A percentile compares a stretch with the other conserved stretches of the same genome.
phyloP scores from a whole-genome alignment of 768 basidiomycete species.

The Mycena chlorophos region DNA sequence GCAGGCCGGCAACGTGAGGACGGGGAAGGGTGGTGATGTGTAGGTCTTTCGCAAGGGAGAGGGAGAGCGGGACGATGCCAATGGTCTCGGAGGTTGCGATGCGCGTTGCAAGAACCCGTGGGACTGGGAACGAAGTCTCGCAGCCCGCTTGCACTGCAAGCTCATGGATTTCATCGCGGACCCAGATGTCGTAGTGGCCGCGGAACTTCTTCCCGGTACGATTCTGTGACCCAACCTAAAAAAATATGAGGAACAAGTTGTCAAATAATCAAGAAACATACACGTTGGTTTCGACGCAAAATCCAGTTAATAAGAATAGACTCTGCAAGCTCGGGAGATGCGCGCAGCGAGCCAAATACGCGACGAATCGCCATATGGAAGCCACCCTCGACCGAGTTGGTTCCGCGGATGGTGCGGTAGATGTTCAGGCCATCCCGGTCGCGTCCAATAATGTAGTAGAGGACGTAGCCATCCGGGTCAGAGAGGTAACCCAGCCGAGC shows the following conservation, averaged over 20 bases:
- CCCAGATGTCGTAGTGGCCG: background rate
- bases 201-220: background rate
- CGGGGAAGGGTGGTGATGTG: background rate
- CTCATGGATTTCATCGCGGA: background rate
- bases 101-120: background rate
- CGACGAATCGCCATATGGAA: background rate
- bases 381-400: background rate
- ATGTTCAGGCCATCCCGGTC: background rate
- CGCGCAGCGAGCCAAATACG: constrained; percentile 2
- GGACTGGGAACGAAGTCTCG: background rate
- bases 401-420: background rate
- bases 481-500: background rate
- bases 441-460: background rate
- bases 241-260: background rate
- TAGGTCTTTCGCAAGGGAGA: background rate
- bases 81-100: background rate
- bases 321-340: constrained; percentile 4
- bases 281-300: constrained; percentile 1
- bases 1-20: background rate
- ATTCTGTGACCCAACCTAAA: background rate
- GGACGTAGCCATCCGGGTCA: background rate
- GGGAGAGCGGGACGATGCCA: background rate
- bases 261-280: background rate
- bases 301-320: constrained; percentile 8
- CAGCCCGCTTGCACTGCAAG: background rate